Evolutionary conservation across 805 yeast species (phyloP).

Genomic region (Candida silvatica): DNA sequence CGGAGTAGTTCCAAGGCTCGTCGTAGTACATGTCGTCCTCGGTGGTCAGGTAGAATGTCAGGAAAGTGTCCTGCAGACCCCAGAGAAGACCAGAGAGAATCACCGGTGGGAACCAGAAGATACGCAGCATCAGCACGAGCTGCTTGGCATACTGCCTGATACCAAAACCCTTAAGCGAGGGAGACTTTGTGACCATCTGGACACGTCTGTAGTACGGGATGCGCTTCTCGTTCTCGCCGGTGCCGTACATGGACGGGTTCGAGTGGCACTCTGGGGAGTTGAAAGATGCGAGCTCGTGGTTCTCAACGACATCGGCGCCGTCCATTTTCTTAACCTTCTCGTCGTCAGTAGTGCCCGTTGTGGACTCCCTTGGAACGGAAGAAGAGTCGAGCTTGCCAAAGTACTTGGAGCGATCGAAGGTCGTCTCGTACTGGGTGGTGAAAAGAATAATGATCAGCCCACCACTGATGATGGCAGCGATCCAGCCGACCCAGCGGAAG

Average conservation of each 20-base stretch:
- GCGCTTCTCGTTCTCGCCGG: constrained; percentile 33
- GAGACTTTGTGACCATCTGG: constrained; percentile 43
- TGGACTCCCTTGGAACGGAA: constrained; percentile 4
- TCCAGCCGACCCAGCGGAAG: constrained; percentile 78
- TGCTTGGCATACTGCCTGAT: constrained; percentile 54
- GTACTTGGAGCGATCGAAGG: constrained; percentile 46
- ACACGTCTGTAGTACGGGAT: constrained; percentile 38
- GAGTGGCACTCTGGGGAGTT: neutral
- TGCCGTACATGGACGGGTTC: constrained; percentile 11
- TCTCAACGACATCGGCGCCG: neutral
- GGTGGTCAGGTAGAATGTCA: constrained; percentile 66
- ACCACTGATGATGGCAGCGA: constrained; percentile 57
- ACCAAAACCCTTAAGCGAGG: constrained; percentile 56
- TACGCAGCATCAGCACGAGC: constrained; percentile 40
- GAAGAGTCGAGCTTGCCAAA: constrained; percentile 25
- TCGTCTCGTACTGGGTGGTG: constrained; percentile 65
- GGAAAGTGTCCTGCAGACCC: constrained; percentile 74
- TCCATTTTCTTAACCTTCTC: neutral
- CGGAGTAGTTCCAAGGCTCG: constrained; percentile 57
- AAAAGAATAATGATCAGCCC: constrained; percentile 43
- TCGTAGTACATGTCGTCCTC: constrained; percentile 61
- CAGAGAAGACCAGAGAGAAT: constrained; percentile 62
- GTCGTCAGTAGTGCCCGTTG: neutral
- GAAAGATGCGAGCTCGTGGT: neutral
- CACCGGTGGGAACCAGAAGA: constrained; percentile 57